Evolutionary conservation across 2,329 filamentous ascomycete genomes (phyloP).

Genomic region (Pseudopithomyces chartarum): DNA sequence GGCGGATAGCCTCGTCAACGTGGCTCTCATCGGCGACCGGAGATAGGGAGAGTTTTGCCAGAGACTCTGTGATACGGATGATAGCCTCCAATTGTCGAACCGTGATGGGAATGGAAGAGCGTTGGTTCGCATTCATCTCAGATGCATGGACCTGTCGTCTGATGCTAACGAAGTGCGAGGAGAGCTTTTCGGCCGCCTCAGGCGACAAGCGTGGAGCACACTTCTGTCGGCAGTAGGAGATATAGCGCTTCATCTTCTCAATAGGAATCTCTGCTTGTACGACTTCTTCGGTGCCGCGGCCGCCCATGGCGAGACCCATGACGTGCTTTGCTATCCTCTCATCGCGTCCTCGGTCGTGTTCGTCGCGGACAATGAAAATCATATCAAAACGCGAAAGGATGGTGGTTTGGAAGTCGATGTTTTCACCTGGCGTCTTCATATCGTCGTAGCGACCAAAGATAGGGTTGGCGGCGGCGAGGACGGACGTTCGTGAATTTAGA

Average conservation of each 20-base stretch:
- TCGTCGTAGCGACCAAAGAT: conserved; percentile 98
- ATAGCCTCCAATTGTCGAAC: conserved; percentile 97
- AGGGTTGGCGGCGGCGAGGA: conserved; percentile 93
- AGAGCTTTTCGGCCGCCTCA: conserved; percentile 93
- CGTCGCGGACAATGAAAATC: conserved; percentile 98
- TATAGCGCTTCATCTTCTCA: conserved; percentile 96
- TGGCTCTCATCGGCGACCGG: conserved; percentile 87
- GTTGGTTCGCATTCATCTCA: conserved; percentile 85
- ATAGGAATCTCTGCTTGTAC: conserved; percentile 87
- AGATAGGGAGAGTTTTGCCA: conserved; percentile 87
- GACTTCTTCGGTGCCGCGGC: conserved; percentile 79
- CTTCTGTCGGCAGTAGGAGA: conserved; percentile 94
- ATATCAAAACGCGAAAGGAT: conserved; percentile 98
- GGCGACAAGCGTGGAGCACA: conserved; percentile 90
- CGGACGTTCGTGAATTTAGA: conserved; percentile 91
- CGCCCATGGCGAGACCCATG: conserved; percentile 96
- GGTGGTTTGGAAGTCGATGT: conserved; percentile 99
- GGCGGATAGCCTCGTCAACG: conserved; percentile 94
- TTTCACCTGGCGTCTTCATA: conserved; percentile 95
- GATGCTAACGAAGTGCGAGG: conserved; percentile 96
- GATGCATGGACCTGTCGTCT: conserved; percentile 90
- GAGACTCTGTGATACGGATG: conserved; percentile 92
- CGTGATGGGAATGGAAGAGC: conserved; percentile 95
- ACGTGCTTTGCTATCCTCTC: conserved; percentile 95
- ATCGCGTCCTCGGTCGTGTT: conserved; percentile 87